Evolutionary conservation across 2,329 filamentous ascomycete species (phyloP).

Genomic region (Aspergillus sp.): DNA sequence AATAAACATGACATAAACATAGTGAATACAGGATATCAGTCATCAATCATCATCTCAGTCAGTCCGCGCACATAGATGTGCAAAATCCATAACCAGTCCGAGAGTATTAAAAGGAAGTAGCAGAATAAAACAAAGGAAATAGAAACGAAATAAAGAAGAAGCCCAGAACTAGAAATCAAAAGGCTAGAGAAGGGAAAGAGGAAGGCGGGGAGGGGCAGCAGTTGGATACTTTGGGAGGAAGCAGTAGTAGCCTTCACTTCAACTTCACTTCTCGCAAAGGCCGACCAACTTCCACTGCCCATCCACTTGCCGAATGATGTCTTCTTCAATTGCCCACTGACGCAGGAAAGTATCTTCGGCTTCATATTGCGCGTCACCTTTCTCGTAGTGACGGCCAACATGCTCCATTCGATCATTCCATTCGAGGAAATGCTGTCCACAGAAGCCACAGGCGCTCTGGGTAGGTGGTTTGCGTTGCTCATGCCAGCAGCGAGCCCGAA

Average conservation of each 20-base stretch:
- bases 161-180: background rate
- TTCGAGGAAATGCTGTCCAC: conserved; percentile 62
- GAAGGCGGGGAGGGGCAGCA: conserved; percentile 24
- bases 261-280: conserved; percentile 19
- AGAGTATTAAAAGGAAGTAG: background rate
- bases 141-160: background rate
- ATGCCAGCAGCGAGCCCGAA: conserved; percentile 62
- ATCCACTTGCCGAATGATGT: conserved; percentile 28
- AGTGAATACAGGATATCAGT: conserved; percentile 4
- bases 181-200: background rate
- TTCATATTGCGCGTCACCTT: conserved; percentile 41
- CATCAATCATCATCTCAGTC: background rate
- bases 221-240: background rate
- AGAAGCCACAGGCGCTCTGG: conserved; percentile 64
- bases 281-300: conserved; percentile 26
- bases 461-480: conserved; percentile 64
- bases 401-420: conserved; percentile 91
- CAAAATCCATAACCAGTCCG: background rate
- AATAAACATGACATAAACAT: background rate
- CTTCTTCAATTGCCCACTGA: conserved; percentile 43
- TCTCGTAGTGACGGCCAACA: conserved; percentile 78
- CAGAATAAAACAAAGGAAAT: background rate
- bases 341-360: conserved; percentile 44
- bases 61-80: background rate
- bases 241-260: conserved; percentile 11